Base-by-base conservation (phyloP, 306 rosid species). In the Dryas drummondii region DNA sequence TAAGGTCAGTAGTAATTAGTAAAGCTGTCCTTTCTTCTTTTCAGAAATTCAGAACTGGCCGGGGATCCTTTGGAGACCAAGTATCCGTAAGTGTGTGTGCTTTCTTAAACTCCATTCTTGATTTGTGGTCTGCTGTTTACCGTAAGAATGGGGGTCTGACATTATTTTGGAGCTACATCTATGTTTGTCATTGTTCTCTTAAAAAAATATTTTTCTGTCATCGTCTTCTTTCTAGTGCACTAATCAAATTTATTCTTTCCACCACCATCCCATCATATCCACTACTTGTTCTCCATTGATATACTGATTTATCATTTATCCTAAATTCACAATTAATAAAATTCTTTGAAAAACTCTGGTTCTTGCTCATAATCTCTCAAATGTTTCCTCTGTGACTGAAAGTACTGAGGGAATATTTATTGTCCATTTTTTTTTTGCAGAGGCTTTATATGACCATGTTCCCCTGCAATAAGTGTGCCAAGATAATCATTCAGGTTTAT, bases 391-490 rank as follows among this genome's bases (percentile, higher is more conserved):
- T 53, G 32, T 45, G 62, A 64, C 46, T 54, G 82, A 22, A 78
- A 27, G n/a, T 58, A 1, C 48, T 37, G 70, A 46, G 4, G 5
- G 56, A 51, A 22, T 60, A 22, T 58, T 56, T 64, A 22, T 12
- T 81, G 65, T 67, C 52, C 48, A 68, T 66, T 76, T 45, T 68
- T 45, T 75, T 54, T 52, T 47, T 86, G 89, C 96, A 88, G 93
- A 87, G 78, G 87, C 86, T 90, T 48, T 88, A 88, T 26, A 93
- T 88, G 81, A 90, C 93, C 81, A 91, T 90, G 96, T 91, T 90
- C 85, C 96, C 93, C 42, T 94, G 94, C 90, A 91, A 91, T 66
- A 96, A 94, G 86, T 94, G 96, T 65, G 94, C 98, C 40, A 94
- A 94, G 88, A 88, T 92, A 72, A 94, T 92, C 52, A 88, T 94